phyloP scores from a whole-genome alignment of 2,329 filamentous ascomycete genomes.

The Nigrospora osmanthi region DNA sequence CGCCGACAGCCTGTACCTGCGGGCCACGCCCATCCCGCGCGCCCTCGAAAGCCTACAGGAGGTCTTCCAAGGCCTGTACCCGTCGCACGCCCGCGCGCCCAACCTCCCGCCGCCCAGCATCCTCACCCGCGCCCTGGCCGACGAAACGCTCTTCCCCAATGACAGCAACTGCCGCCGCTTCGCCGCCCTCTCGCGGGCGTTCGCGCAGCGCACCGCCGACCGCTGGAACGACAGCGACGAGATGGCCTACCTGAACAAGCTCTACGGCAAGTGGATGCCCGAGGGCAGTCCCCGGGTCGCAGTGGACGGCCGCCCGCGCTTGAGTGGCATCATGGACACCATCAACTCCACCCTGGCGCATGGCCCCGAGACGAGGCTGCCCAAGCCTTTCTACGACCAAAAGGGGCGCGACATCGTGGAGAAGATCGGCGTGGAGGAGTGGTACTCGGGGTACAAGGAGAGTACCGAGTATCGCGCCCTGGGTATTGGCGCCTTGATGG shows the following conservation, averaged over 20 bases:
- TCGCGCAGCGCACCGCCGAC: constrained; percentile 62
- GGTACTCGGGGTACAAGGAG: constrained; percentile 83
- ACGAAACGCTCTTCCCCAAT: constrained; percentile 78
- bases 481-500: constrained; percentile 78
- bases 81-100: constrained; percentile 34
- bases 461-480: constrained; percentile 80
- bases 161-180: constrained; percentile 68
- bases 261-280: constrained; percentile 83
- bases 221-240: constrained; percentile 72
- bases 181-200: constrained; percentile 59
- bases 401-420: constrained; percentile 62
- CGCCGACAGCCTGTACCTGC: constrained; percentile 59
- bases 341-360: constrained; percentile 86
- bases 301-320: constrained; percentile 74
- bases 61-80: constrained; percentile 68
- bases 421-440: constrained; percentile 80
- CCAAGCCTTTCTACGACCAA: constrained; percentile 78
- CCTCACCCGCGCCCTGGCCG: constrained; percentile 52
- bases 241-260: constrained; percentile 73
- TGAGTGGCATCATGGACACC: constrained; percentile 90
- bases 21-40: constrained; percentile 66
- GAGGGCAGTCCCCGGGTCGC: constrained; percentile 58
- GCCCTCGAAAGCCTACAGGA: constrained; percentile 74
- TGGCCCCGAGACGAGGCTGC: constrained; percentile 69
- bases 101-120: constrained; percentile 56